Evolutionary conservation across 768 basidiomycete genomes (phyloP).

Genomic region (Leucosporidium creatinivorum): DNA sequence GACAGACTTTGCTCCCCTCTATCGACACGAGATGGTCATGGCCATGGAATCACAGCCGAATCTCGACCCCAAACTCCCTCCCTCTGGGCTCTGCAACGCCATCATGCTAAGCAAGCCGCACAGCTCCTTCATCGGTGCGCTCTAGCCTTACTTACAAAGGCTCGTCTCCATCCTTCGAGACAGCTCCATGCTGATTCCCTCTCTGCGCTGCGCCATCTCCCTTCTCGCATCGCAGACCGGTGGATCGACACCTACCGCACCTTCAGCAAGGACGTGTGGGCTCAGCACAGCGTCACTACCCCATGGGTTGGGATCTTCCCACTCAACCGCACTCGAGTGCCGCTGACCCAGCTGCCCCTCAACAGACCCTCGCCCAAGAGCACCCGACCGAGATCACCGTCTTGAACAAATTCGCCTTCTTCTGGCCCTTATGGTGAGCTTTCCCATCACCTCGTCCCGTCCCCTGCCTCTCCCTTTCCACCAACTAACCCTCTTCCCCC

Average conservation of each 20-base stretch:
- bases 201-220: no score
- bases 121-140: constrained; percentile 26
- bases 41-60: constrained; percentile 34
- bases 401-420: constrained; percentile 42
- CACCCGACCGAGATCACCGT: constrained; percentile 42
- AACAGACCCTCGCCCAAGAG: constrained; percentile 39
- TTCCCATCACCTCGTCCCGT: background rate
- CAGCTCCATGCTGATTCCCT: no score
- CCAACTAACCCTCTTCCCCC: no score
- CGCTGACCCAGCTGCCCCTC: background rate
- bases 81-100: constrained; percentile 35
- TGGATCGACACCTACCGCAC: constrained; percentile 34
- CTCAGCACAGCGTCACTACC: constrained; percentile 25
- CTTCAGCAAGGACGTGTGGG: constrained; percentile 30
- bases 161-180: no score
- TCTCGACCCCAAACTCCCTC: constrained; percentile 21
- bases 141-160: no score
- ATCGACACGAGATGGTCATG: constrained; percentile 29
- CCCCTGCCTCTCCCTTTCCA: background rate
- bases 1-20: constrained; percentile 33
- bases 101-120: constrained; percentile 34
- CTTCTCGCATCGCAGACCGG: constrained; percentile 12
- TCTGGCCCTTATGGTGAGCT: constrained; percentile 43
- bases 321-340: no score
- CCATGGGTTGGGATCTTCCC: constrained; percentile 24